Conservation (phyloP, 2,329 filamentous ascomycete genomes). For the Apiospora koreana region DNA sequence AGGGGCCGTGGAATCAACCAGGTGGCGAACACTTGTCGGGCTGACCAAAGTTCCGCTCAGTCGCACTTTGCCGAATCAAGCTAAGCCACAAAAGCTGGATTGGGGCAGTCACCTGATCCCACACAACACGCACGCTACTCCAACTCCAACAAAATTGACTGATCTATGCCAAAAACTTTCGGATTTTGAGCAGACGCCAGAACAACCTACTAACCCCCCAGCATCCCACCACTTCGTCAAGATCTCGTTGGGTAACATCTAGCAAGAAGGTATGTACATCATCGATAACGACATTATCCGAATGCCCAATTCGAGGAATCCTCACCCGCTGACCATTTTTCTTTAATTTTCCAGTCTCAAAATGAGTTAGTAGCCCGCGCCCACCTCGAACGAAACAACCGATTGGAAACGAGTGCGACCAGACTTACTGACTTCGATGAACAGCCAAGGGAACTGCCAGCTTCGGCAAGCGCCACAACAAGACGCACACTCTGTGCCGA, state of each 20-base stretch:
- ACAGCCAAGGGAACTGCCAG: conserved; percentile 39
- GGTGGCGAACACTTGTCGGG: neutral
- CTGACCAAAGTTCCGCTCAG: neutral
- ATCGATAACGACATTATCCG: neutral
- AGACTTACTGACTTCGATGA: conserved; percentile 27
- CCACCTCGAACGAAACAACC: conserved; percentile 15
- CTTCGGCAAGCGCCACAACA: conserved; percentile 75
- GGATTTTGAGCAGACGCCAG: conserved; percentile 9
- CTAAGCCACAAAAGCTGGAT: conserved; percentile 3
- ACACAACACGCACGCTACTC: conserved; percentile 11
- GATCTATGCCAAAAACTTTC: conserved; percentile 11
- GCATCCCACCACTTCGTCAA: conserved; percentile 11
- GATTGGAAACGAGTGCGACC: conserved; percentile 13
- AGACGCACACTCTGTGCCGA: conserved; percentile 97
- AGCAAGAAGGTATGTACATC: conserved; percentile 12
- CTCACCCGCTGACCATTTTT: neutral
- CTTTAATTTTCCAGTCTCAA: conserved; percentile 15
- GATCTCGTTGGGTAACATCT: conserved; percentile 10
- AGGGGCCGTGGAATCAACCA: neutral
- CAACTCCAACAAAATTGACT: conserved; percentile 12
- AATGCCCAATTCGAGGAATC: neutral
- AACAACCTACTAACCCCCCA: conserved; percentile 8
- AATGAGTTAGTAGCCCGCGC: conserved; percentile 33
- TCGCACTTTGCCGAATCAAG: neutral
- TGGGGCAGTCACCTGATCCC: conserved; percentile 10